Base-by-base conservation (phyloP, 1,284 basidiomycete genomes). In the Cryptococcus neoformans region DNA sequence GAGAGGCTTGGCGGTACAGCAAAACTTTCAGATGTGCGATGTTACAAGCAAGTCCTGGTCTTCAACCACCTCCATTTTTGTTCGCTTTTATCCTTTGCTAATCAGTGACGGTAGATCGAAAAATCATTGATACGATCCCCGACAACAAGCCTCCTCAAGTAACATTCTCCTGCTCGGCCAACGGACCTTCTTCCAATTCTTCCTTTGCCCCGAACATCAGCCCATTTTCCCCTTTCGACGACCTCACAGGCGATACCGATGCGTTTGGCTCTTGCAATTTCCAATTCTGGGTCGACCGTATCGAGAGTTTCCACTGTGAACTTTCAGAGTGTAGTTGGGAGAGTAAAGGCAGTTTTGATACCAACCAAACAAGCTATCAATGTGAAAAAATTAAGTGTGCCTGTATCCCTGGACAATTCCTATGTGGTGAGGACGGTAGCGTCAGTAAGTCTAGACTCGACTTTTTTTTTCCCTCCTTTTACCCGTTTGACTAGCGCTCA, bases 1-100 rank as follows among this genome's bases (percentile, higher is more conserved):
- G 56, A 91, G 89, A 46, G 95, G 95, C 11, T 84, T 89, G 68
- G 92, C 92, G 0, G 88, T 99, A 12, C 88, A 90, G 76, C 87
- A 85, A 73, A 93, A 93, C 68, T 92, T 93, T 75, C 95, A 99
- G 75, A 91, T 96, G 85, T 99, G 95, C 79, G 86, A 97, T 72
- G 94, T 99, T 35, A 98, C 94, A 12, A 97, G 91, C 93, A 70
- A 68, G 89, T 80, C 16, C 11, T 3, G 28, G 5, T 49, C 21
- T 16, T 37, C 37, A 14, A 9, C 4, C 45, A 17, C 35, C 36
- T 44, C 14, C 1, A 51, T 21, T 6, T 16, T 17, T 2, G 2
- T 11, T 21, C 8, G 16, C 7, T 36, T 7, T 64, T 28, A 28
- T 28, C 4, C 28, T 28, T 28, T 28, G 28, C 28, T 28, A 4